These are phyloP conservation scores for Oldenlandia corymbosa DNA, from an alignment of 257 asterid species.

Conservation along the genomic window DNA sequence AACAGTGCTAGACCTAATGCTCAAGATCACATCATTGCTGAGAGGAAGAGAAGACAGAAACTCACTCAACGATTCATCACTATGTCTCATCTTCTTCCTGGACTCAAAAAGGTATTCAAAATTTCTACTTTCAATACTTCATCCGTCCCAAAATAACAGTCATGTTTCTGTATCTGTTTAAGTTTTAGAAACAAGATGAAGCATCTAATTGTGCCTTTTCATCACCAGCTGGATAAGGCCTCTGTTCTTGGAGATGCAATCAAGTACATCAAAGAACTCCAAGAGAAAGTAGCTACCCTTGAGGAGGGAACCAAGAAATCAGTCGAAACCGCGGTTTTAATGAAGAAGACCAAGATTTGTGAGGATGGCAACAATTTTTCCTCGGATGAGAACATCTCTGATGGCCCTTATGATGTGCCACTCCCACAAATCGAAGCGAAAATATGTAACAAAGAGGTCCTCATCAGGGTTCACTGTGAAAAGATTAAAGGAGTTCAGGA, in stretches of 20 bases:
- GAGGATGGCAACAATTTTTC: slow-evolving; percentile 27
- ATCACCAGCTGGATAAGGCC: slow-evolving; percentile 62
- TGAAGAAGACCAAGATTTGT: slow-evolving; percentile 37
- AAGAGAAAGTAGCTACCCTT: slow-evolving; percentile 53
- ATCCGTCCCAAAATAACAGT: no score
- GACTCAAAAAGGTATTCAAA: slow-evolving; percentile 59
- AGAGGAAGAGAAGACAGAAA: slow-evolving; percentile 76
- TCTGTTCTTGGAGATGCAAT: slow-evolving; percentile 82
- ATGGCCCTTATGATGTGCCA: slow-evolving; percentile 21
- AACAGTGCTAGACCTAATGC: slow-evolving; percentile 29
- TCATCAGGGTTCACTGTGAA: slow-evolving; percentile 63
- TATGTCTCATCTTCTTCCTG: slow-evolving; percentile 77
- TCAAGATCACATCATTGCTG: slow-evolving; percentile 79
- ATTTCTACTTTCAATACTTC: no score
- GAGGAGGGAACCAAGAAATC: slow-evolving; percentile 52
- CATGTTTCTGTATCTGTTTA: no score
- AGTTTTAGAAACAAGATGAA: no score
- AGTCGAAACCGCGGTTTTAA: slow-evolving; percentile 41
- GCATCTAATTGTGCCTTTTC: background rate
- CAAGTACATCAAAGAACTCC: slow-evolving; percentile 73
- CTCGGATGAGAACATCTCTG: slow-evolving; percentile 25
- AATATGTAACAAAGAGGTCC: slow-evolving; percentile 40
- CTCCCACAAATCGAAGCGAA: slow-evolving; percentile 70
- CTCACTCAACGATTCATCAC: slow-evolving; percentile 79
- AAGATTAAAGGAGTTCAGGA: slow-evolving; percentile 54